Conservation (phyloP, 805 yeast genomes). For the Metschnikowia reukaufii region DNA sequence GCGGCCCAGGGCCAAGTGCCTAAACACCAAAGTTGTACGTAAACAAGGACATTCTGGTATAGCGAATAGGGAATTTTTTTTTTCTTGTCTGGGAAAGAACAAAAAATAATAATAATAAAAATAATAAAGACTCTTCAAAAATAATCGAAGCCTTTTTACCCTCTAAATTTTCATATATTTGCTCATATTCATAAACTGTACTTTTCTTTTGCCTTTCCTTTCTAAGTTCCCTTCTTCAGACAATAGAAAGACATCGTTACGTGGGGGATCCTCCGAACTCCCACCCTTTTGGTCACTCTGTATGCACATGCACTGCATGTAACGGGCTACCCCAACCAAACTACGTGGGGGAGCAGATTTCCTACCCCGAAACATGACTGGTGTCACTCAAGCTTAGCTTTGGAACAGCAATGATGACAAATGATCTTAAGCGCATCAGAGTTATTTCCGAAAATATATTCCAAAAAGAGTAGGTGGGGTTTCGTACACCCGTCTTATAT, state of each 20-base stretch:
- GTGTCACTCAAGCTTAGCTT: neutral
- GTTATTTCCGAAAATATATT: neutral
- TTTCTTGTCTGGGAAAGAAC: no score
- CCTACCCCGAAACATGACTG: neutral
- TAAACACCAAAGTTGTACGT: no score
- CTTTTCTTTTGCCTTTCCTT: neutral
- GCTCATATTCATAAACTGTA: no score
- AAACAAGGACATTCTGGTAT: no score
- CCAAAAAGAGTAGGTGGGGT: neutral
- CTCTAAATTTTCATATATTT: no score
- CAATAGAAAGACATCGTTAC: neutral
- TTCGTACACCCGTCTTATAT: neutral
- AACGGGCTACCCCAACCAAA: neutral
- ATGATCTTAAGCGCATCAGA: neutral
- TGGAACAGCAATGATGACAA: conserved; percentile 1
- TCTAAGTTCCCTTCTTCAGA: neutral
- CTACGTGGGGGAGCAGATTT: neutral
- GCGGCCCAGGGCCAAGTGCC: no score
- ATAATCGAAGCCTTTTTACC: no score
- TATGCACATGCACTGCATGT: neutral
- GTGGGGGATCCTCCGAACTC: neutral
- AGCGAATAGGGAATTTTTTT: no score
- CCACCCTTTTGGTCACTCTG: neutral
- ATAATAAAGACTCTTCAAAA: no score
- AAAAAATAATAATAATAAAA: no score